Evolutionary conservation across 208 protist genomes (phyloP), one percentile per base, ranked within the genome.

Genomic region (Strigomonas culicis): DNA sequence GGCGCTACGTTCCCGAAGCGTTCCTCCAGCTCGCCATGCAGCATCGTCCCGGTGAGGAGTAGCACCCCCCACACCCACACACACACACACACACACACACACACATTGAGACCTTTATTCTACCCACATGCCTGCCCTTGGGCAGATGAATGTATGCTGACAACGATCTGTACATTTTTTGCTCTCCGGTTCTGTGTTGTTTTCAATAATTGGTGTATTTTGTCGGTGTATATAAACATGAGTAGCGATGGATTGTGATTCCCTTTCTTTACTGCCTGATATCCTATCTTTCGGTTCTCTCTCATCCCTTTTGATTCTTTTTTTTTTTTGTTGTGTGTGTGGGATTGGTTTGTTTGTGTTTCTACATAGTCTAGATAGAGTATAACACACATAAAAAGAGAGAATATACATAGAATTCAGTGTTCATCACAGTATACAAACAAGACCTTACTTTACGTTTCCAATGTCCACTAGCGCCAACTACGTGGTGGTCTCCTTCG

Each of bases 1-100:
- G 88, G 86, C 82, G 81, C 34, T 89, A 88, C 70, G 64, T 79
- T 3, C 82, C 82, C 2, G 57, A 79, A 15, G 76, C 75, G 13
- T 78, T 88, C 41, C 32, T 94, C 28, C 53, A 53, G n/a, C 30
- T 68, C 31, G 74, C 59, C 24, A 60, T 80, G 71, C 24, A 65
- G 41, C 62, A 13, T 34, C 13, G 4, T 46, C 46, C 3, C 59
- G 8, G 13, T 4, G 17, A 43, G 32, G 52, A 32, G 28, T 11
- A 58, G 28, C 13, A n/a, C n/a, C n/a, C n/a, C n/a, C n/a, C n/a
- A n/a, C n/a, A n/a, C n/a, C n/a, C n/a, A n/a, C n/a, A n/a, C n/a
- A n/a, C n/a, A n/a, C n/a, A n/a, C n/a, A n/a, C n/a, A n/a, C n/a
- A n/a, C n/a, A 58, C 27, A 66, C 53, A 55, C n/a, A 47, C 19